Evolutionary conservation across 2,329 filamentous ascomycete genomes (phyloP), one percentile per base, ranked within the genome.

Genomic region (Atkinsonella hypoxylon): DNA sequence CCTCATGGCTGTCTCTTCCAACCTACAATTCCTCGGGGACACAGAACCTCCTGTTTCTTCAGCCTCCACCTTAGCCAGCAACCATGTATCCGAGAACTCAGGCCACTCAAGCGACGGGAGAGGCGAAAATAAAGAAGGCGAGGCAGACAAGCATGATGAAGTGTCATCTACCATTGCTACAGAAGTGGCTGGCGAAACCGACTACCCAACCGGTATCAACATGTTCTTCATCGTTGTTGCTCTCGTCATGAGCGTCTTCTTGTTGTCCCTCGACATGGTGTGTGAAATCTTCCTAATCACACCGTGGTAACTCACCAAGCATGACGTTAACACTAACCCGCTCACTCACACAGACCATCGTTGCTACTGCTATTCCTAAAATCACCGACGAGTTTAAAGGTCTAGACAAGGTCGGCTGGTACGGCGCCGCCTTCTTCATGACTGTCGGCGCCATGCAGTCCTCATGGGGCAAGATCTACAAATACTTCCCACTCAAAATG

Each of bases 351-450:
- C n/a, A 75, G 71, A 78, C 75, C 13, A 79, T 79, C 51, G 71
- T 79, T n/a, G 74, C 74, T 4, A 78, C 75, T 0, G 76, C 75
- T 10, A 77, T 79, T 40, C 76, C 76, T 10, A 74, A 73, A 54
- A 78, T 79, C 57, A 78, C 76, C 1, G 71, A 70, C 55, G 70
- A 75, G 40, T 75, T 77, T 63, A 66, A 74, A 51, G 67, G 72
- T 45, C 68, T 79, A 17, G 67, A 70, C 36, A 73, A 79, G 54
- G 71, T 78, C 12, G 73, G 74, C 20, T 83, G 79, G 79, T 82
- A 82, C 56, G 77, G 76, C 2, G 70, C 75, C 15, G 74, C 74
- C 41, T 79, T 74, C 56, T 76, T 77, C 61, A 65, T 77, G 56
- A 73, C 72, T 1, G 59, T 72, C 31, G 73, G 68, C 10, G 65